Base-by-base conservation (phyloP, 176 grass and related monocot genomes). In the Otatea glauca region DNA sequence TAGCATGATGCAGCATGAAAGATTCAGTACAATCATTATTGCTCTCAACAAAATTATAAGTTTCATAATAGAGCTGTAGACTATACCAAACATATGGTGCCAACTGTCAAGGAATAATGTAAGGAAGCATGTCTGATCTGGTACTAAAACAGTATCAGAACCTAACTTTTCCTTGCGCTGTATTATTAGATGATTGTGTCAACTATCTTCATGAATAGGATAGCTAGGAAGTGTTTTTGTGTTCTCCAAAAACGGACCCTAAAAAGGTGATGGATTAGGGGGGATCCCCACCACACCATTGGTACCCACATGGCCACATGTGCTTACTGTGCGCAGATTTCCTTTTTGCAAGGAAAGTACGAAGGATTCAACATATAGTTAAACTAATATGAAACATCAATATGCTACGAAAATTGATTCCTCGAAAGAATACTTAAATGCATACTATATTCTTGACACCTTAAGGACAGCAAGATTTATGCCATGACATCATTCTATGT, bases 291-390 rank as follows among this genome's bases (percentile, higher is more conserved):
- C 20, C 45, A 68, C 68, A 81, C 51, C 64, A 81, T 81, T 35
- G 41, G 20, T 41, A 39, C 53, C 73, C 3, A 20, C 80, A 78
- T 83, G 45, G 29, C 29, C 29, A 78, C 80, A 78, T 83, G 45
- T 77, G 44, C 54, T 18, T 37, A 45, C 44, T 38, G 29, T 23
- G 6, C 51, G 18, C 27, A 62, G 43, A 34, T 79, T 49, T 12
- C 60, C 65, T 79, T 9, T 50, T 70, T 4, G 56, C 20, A 63
- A 88, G 21, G 53, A 74, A 83, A 78, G 80, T 78, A 78, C 80
- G 78, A 23, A 54, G 23, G 56, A 50, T 27, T 56, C 23, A 83
- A 65, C 54, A 77, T 68, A 75, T 24, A 70, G 73, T 42, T 77
- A 77, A 86, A 79, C 50, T 17, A 60, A 45, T 73, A 47, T 8